These are phyloP conservation scores for Chalciporus chontae DNA, from an alignment of 768 basidiomycete genomes.

Conservation along the genomic window DNA sequence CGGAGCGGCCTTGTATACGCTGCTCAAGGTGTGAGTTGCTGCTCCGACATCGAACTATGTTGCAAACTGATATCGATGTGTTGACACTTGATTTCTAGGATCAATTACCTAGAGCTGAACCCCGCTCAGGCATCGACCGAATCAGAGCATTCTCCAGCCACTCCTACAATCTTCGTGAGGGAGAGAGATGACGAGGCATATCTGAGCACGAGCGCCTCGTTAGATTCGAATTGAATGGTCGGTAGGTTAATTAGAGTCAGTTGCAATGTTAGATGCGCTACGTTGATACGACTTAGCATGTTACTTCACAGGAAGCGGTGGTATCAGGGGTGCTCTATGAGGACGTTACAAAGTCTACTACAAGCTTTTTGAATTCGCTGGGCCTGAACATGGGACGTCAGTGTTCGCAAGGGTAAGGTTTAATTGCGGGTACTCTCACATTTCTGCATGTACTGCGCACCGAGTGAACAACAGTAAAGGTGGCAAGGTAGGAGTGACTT, in stretches of 20 bases:
- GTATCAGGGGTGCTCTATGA: slow-evolving; percentile 12
- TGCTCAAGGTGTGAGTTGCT: slow-evolving; percentile 47
- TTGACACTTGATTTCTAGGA: slow-evolving; percentile 11
- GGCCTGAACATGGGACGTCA: slow-evolving; percentile 34
- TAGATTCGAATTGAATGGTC: not conserved
- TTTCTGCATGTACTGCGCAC: slow-evolving; percentile 73
- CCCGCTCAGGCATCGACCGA: slow-evolving; percentile 29
- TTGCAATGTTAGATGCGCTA: not conserved
- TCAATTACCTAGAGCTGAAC: slow-evolving; percentile 28
- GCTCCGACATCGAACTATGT: not conserved
- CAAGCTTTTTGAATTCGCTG: slow-evolving; percentile 49
- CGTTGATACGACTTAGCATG: not conserved
- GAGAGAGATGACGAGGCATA: slow-evolving; percentile 10
- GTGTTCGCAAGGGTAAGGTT: not conserved
- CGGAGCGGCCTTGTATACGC: slow-evolving; percentile 51
- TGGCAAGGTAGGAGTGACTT: slow-evolving; percentile 20
- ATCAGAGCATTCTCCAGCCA: slow-evolving; percentile 24
- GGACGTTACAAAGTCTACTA: slow-evolving; percentile 25
- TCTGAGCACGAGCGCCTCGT: not conserved
- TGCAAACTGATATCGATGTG: slow-evolving; percentile 2
- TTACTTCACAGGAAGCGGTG: not conserved
- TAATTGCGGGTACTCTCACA: slow-evolving; percentile 34
- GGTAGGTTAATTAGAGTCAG: not conserved
- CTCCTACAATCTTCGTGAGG: slow-evolving; percentile 12
- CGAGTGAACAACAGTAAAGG: slow-evolving; percentile 4